Base-by-base conservation (phyloP, 129 eudicot genomes). In the Arctium lappa region DNA sequence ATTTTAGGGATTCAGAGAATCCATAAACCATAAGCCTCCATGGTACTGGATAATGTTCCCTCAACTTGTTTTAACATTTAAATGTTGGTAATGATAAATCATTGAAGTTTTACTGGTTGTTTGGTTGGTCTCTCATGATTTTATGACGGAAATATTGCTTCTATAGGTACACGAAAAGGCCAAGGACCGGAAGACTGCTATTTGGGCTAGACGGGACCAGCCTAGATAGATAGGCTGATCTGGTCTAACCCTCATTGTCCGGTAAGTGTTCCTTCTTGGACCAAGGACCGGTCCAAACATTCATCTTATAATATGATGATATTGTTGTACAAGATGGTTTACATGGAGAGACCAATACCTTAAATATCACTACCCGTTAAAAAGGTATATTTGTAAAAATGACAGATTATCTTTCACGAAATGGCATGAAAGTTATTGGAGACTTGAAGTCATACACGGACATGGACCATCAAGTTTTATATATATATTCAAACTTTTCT, bases 1-100 rank as follows among this genome's bases (percentile, higher is more conserved):
- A 88, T 90, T 90, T 90, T 87, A 88, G 89, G 88, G 92, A 79
- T 88, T 90, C 90, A 80, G 95, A 88, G 92, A 85, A 90, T 88
- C 83, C 73, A 84, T 79, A 72, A 22, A 73, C 82, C 76, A 81
- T 82, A 86, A 86, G 74, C 75, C 74, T 50, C n/a, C 81, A 71
- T 74, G 80, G 56, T 77, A 38, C 29, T 75, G 88, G 73, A 80
- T 36, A 78, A 38, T 60, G 63, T 79, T 10, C 56, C 15, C 56
- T 15, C 56, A n/a, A 2, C 53, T 75, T 75, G 37, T 40, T 31
- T 31, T 62, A 53, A 32, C 39, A 81, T 34, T 29, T 70, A 73
- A 42, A 60, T 36, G 8, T 69, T 79, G 75, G 50, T 68, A 18
- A 9, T 40, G 68, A 48, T 74, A 48, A 74, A 38, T 63, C 18